These are phyloP conservation scores for Garcia nutans DNA, from an alignment of 345 rosid genomes.

Conservation along the genomic window DNA sequence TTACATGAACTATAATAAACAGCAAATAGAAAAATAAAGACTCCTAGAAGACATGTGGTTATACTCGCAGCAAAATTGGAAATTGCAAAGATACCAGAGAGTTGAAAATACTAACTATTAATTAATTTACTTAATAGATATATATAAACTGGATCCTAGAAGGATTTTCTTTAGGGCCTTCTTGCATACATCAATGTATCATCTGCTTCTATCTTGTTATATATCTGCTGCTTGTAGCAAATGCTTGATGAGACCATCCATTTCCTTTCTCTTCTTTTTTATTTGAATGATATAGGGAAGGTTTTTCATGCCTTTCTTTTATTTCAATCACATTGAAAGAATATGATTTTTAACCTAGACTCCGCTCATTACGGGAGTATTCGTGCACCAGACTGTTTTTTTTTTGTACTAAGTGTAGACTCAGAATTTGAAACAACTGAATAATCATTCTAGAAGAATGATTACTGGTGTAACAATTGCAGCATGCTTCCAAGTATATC, in stretches of 20 bases:
- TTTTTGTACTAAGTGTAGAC: background rate
- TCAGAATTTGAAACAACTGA: background rate
- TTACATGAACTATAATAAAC: no score
- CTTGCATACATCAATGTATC: background rate
- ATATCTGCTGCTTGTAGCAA: background rate
- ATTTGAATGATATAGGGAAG: background rate
- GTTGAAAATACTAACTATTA: no score
- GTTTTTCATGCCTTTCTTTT: background rate
- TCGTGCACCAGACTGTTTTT: no score
- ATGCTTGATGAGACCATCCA: background rate
- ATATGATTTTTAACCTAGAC: background rate
- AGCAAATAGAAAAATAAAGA: no score
- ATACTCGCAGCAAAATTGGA: no score
- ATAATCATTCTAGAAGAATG: background rate
- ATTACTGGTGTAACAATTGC: background rate
- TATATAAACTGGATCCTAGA: no score
- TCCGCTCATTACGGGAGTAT: no score
- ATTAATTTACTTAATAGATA: no score
- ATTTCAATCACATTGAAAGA: background rate
- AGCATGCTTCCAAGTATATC: background rate
- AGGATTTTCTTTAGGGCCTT: no score
- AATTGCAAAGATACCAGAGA: no score
- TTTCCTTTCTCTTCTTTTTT: background rate
- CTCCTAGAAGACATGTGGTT: no score
- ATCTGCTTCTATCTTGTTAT: background rate